Base-by-base conservation (phyloP, 805 yeast genomes). In the Diddensiella transvaalensis region DNA sequence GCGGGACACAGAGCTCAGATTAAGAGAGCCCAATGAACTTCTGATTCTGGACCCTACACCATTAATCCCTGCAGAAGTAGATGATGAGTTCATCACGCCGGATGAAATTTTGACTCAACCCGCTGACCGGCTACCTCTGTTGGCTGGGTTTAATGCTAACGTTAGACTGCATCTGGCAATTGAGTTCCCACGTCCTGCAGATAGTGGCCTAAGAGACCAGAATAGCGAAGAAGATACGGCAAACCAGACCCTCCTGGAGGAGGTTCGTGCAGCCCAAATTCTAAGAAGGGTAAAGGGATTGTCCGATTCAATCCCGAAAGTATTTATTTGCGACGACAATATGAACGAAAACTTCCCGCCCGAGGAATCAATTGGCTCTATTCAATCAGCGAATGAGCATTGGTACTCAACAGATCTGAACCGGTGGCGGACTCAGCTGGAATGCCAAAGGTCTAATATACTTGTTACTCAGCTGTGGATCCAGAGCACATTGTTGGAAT, bases 81-180 rank as follows among this genome's bases (percentile, higher is more conserved):
- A 87, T 59, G 96, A 87, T 65, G 93, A 87, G 58, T 83, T 82
- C 58, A 82, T 87, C 44, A 85, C 90, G 0, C 75, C 77, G 26
- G 70, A 67, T 6, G 80, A 78, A 0, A 79, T 80, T 50, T 50
- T 70, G 13, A 64, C 56, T 63, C 79, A 58, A 56, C 66, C 67
- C 66, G 77, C 72, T 52, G 78, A 69, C 60, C 26, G 42, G 26
- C 26, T 37, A n/a, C 42, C 55, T 4, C 26, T 51, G 3, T 29
- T 51, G 21, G 37, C 38, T 4, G 52, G 52, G n/a, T 51, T 48
- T 22, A 35, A 29, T 38, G 46, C 49, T 8, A 46, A 44, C 18
- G 33, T 51, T 21, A 35, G 41, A 10, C 33, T 48, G 13, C 44
- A 38, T 40, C 10, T 38, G 39, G 37, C 51, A 26, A 4, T 49